A percentile compares a stretch with the other conserved stretches of the same genome.
These are phyloP conservation scores for Raphidocelis subcapitata DNA, from an alignment of 139 green algal species.

Conservation along the genomic window DNA sequence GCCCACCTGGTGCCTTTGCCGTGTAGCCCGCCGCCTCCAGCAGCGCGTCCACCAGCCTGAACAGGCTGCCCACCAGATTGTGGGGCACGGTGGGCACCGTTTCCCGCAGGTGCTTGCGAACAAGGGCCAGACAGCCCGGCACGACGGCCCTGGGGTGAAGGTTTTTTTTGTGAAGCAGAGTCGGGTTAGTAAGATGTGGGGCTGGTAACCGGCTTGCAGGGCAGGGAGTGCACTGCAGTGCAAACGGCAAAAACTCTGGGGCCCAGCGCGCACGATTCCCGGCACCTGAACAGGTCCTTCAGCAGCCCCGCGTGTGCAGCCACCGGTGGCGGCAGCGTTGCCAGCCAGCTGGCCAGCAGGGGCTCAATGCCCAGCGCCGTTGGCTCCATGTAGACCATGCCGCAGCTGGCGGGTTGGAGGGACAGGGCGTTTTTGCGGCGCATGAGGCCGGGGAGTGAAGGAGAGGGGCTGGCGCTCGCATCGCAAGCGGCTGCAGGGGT, in stretches of 20 bases:
- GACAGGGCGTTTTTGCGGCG: no score
- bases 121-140: conserved; percentile 54
- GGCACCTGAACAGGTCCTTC: no score
- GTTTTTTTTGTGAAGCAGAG: no score
- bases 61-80: conserved; percentile 65
- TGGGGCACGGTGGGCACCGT: conserved; percentile 72
- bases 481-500: no score
- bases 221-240: no score
- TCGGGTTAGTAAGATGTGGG: no score
- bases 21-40: conserved; percentile 36
- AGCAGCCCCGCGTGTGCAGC: no score
- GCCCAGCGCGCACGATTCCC: no score
- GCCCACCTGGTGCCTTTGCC: background rate
- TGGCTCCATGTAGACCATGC: conserved; percentile 89
- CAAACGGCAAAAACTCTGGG: no score
- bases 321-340: conserved; percentile 40
- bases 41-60: conserved; percentile 76
- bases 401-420: conserved; percentile 53
- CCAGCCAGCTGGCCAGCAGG: conserved; percentile 68
- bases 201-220: no score
- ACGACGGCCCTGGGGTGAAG: conserved; percentile 60
- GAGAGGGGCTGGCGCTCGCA: no score
- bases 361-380: conserved; percentile 62
- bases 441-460: no score
- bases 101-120: conserved; percentile 72